Conservation (phyloP, 768 basidiomycete genomes). For the Guyanaporus albipodus region DNA sequence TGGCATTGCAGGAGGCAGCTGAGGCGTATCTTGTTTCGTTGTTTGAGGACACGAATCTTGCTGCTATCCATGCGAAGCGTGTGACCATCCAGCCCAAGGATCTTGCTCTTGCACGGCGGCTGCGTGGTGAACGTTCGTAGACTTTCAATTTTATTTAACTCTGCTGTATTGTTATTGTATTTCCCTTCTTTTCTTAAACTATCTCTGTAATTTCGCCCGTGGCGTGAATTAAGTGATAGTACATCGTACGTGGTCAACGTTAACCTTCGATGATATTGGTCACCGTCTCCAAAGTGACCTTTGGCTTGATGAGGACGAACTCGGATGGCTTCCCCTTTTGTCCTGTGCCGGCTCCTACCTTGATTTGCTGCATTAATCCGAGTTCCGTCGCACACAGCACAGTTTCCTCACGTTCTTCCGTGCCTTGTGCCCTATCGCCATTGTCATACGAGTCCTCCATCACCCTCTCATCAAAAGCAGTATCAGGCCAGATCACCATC, state of each 20-base stretch:
- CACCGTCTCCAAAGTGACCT: slow-evolving; percentile 32
- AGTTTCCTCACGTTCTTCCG: not conserved
- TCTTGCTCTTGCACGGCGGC: slow-evolving; percentile 70
- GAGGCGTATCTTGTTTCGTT: slow-evolving; percentile 68
- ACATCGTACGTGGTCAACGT: too few relatives aligned
- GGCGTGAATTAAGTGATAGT: too few relatives aligned
- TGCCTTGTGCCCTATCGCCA: slow-evolving; percentile 3
- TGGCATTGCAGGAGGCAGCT: not conserved
- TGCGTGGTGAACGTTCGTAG: slow-evolving; percentile 69
- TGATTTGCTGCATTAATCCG: slow-evolving; percentile 27
- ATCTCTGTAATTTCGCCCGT: not conserved
- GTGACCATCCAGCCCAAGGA: slow-evolving; percentile 85
- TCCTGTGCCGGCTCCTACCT: slow-evolving; percentile 2
- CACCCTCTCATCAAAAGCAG: slow-evolving; percentile 6
- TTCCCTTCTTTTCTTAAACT: not conserved
- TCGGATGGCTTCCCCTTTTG: slow-evolving; percentile 18
- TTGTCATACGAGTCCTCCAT: slow-evolving; percentile 28
- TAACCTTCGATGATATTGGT: slow-evolving; percentile 23
- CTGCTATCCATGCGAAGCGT: slow-evolving; percentile 83
- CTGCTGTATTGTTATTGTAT: slow-evolving; percentile 2
- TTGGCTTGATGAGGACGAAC: slow-evolving; percentile 30
- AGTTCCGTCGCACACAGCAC: slow-evolving; percentile 35
- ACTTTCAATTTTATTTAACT: not conserved
- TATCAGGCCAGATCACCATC: slow-evolving; percentile 9
- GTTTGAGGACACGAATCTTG: slow-evolving; percentile 79